Base-by-base conservation (phyloP, 78 protist species). In the Capsaspora owczarzaki region DNA sequence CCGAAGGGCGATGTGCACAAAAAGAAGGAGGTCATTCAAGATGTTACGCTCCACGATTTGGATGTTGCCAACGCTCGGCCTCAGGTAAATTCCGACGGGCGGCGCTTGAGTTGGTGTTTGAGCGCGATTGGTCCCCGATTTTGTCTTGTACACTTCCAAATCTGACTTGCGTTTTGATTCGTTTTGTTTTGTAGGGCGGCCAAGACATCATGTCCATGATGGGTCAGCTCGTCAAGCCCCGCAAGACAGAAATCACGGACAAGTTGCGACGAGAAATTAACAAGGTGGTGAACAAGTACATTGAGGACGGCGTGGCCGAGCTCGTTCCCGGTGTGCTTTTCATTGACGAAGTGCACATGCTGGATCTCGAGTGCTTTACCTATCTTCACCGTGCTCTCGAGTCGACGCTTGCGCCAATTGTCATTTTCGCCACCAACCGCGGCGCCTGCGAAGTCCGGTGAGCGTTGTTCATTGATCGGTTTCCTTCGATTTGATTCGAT, bases 281-380 rank as follows among this genome's bases (percentile, higher is more conserved):
- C 93, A 96, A 97, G 91, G 93, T 95, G 31, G 99, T 98, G 40
- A 90, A 96, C 93, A 89, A 90, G 82, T 97, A 97, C 93, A 95
- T 98, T 77, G 99, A 98, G 76, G 96, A 96, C 61, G 99, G 99
- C 33, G 91, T 97, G 12, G 99, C 99, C 22, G 99, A 98, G 88
- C 95, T 98, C 12, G 99, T 97, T 43, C 99, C 99, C 0, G 99
- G 99, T 71, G 99, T 98, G 23, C 90, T 98, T 47, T 97, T 98
- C 82, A 89, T 98, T 42, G 99, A 98, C 74, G 99, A 98, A 89
- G 98, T 96, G 43, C 99, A 99, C 89, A 99, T 99, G 99, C 94
- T 99, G 71, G 99, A 99, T 87, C 87, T 99, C 27, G 99, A 99
- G 86, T 96, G 99, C 93, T 99, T 99, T 89, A 91, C 99, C 5